These are phyloP conservation scores for Puccinia novopanici DNA, from an alignment of 1,284 basidiomycete species.

Conservation along the genomic window DNA sequence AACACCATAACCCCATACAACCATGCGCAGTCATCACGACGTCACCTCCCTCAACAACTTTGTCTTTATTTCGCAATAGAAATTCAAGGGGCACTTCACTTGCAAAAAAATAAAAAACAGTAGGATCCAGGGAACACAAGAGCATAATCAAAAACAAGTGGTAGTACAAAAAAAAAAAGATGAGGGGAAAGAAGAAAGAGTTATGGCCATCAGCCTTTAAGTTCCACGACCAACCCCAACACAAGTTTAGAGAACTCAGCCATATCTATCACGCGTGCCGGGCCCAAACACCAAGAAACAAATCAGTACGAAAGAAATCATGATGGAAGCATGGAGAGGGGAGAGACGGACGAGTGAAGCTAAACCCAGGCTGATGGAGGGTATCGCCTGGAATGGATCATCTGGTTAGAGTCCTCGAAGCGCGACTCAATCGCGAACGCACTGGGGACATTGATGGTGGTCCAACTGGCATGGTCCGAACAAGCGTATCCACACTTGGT, in stretches of 20 bases:
- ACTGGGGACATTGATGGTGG: conserved; percentile 58
- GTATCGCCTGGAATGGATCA: conserved; percentile 84
- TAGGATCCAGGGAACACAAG: no score
- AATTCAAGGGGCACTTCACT: no score
- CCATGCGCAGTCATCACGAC: no score
- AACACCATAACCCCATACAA: no score
- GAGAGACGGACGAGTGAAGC: conserved; percentile 62
- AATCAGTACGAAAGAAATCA: neutral
- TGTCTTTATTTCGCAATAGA: no score
- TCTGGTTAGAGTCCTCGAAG: conserved; percentile 66
- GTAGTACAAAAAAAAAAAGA: no score
- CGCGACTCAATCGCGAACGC: conserved; percentile 61
- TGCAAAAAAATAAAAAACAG: no score
- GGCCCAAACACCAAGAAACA: neutral
- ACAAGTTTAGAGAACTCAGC: conserved; percentile 42
- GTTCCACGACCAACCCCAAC: conserved; percentile 20
- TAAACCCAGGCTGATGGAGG: conserved; percentile 82
- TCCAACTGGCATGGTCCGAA: conserved; percentile 67
- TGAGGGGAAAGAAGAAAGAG: no score
- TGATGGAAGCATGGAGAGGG: neutral
- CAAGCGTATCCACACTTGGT: conserved; percentile 88
- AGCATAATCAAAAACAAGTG: no score
- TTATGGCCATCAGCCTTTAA: conserved; percentile 10
- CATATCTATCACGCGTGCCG: conserved; percentile 8
- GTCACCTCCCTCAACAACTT: no score